phyloP scores from a whole-genome alignment of 2,329 filamentous ascomycete genomes.

The Aureobasidium melanogenum region DNA sequence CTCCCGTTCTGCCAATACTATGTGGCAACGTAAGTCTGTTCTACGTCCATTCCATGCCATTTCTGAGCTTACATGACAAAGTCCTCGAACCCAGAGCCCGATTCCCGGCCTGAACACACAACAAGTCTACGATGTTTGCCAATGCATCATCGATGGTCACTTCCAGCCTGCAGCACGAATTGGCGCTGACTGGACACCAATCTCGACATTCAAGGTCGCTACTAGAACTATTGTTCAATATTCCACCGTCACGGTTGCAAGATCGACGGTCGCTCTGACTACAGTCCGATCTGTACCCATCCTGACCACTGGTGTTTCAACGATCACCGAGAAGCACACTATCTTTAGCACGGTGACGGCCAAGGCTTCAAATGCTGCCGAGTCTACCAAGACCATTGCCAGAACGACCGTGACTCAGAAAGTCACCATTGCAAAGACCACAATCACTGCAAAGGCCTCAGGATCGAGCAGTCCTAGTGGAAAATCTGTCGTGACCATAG shows the following conservation, averaged over 20 bases:
- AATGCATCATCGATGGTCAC: not conserved
- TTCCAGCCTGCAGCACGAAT: not conserved
- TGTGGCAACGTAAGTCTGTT: conserved; percentile 15
- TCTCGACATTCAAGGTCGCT: not conserved
- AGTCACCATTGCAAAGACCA: not conserved
- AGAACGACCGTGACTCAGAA: not conserved
- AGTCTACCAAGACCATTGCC: not conserved
- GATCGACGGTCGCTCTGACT: not conserved
- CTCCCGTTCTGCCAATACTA: not conserved
- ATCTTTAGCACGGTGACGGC: not conserved
- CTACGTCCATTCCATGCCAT: not conserved
- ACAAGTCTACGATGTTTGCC: not conserved
- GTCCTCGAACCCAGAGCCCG: not conserved
- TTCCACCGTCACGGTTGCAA: not conserved
- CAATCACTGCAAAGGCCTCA: not conserved
- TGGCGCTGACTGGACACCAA: not conserved
- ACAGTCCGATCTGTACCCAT: not conserved
- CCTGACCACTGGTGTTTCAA: not conserved
- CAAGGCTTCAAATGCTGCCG: not conserved
- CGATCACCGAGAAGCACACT: not conserved
- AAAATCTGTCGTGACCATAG: not conserved
- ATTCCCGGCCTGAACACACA: not conserved
- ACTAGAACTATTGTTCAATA: not conserved
- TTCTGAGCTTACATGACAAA: not conserved
- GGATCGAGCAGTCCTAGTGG: too few species aligned